Conservation (phyloP, 1,139 yeast genomes). For the Zygosaccharomyces pseudobailii region DNA sequence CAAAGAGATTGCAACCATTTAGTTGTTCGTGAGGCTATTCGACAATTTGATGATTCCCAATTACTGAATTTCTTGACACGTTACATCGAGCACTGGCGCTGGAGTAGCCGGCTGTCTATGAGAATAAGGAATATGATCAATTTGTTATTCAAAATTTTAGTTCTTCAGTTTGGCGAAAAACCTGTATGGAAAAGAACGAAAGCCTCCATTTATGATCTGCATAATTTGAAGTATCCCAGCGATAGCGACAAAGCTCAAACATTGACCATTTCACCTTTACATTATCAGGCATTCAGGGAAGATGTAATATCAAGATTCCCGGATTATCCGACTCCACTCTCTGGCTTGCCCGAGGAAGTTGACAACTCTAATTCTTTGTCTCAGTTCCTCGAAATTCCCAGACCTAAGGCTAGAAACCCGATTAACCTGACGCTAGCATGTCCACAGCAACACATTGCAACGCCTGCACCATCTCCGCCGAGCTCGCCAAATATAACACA, state of each 20-base stretch:
- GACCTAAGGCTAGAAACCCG: constrained; percentile 50
- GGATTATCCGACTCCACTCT: constrained; percentile 48
- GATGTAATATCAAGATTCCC: constrained; percentile 77
- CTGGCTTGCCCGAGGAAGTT: constrained; percentile 41
- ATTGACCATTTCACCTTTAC: constrained; percentile 66
- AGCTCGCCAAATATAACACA: constrained; percentile 45
- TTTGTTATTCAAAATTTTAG: constrained; percentile 54
- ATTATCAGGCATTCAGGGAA: constrained; percentile 72
- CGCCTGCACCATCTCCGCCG: constrained; percentile 87
- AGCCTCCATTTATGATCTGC: constrained; percentile 42
- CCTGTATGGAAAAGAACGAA: constrained; percentile 45
- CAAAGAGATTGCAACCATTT: constrained; percentile 17
- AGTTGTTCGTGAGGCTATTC: constrained; percentile 12
- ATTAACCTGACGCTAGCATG: constrained; percentile 46
- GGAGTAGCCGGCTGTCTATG: constrained; percentile 42
- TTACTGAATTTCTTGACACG: constrained; percentile 45
- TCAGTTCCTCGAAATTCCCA: constrained; percentile 55
- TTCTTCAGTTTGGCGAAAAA: constrained; percentile 63
- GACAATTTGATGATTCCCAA: constrained; percentile 32
- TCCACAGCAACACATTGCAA: constrained; percentile 70
- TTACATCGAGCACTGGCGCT: constrained; percentile 64
- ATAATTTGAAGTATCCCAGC: constrained; percentile 39
- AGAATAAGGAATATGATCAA: constrained; percentile 51
- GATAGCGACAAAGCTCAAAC: constrained; percentile 23
- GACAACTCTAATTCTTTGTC: constrained; percentile 52